These are phyloP conservation scores for Ogataea pini DNA, from an alignment of 805 yeast species.

Conservation along the genomic window DNA sequence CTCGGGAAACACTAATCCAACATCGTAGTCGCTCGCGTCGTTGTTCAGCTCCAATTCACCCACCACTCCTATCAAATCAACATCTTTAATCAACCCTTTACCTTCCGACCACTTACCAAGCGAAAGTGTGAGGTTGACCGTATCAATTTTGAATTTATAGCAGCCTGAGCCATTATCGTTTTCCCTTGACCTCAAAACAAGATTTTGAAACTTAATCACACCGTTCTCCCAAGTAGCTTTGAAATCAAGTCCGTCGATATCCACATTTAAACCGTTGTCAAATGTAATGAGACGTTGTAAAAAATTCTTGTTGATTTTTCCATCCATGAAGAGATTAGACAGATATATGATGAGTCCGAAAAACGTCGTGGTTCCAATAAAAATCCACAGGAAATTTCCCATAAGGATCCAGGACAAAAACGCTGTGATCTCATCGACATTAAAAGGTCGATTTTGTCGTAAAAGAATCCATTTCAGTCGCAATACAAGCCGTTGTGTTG, in stretches of 20 bases:
- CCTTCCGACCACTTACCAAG: constrained; percentile 59
- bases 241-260: constrained; percentile 35
- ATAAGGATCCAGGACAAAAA: constrained; percentile 57
- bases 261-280: constrained; percentile 34
- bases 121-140: constrained; percentile 46
- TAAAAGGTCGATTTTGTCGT: constrained; percentile 49
- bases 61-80: constrained; percentile 49
- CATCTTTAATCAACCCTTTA: constrained; percentile 49
- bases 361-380: constrained; percentile 60
- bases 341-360: constrained; percentile 48
- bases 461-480: constrained; percentile 47
- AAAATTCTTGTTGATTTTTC: constrained; percentile 28
- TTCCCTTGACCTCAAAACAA: constrained; percentile 31
- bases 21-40: constrained; percentile 14
- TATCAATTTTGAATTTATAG: constrained; percentile 42
- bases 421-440: constrained; percentile 53
- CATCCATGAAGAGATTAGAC: constrained; percentile 38
- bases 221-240: constrained; percentile 52
- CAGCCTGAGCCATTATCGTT: constrained; percentile 12
- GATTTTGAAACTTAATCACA: constrained; percentile 45
- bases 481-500: constrained; percentile 15
- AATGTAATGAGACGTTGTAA: constrained; percentile 34
- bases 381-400: constrained; percentile 57
- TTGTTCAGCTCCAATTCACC: constrained; percentile 35
- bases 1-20: constrained; percentile 28